A percentile compares a stretch with the other conserved stretches of the same genome.
Evolutionary conservation across 768 basidiomycete genomes (phyloP).

Genomic region (Lenzites betulinus): DNA sequence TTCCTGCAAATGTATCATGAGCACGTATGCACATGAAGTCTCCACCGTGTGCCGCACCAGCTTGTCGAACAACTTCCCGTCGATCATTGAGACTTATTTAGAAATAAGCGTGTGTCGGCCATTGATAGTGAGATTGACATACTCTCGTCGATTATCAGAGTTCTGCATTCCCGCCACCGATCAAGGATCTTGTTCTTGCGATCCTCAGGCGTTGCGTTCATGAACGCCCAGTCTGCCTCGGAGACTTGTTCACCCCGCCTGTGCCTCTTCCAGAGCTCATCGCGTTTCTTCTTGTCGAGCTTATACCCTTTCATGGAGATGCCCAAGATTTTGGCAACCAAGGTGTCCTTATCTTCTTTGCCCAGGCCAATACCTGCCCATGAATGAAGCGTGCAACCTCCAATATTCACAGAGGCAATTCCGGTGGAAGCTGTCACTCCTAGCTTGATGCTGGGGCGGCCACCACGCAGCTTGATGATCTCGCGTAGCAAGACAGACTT

Average conservation of each 20-base stretch:
- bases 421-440: conserved; percentile 82
- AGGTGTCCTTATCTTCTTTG: conserved; percentile 49
- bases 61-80: conserved; percentile 79
- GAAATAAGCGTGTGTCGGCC: too few relatives aligned
- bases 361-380: conserved; percentile 84
- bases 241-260: neutral
- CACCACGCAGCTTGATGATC: conserved; percentile 58
- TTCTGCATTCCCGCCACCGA: conserved; percentile 63
- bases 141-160: conserved; percentile 89
- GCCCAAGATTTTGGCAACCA: conserved; percentile 56
- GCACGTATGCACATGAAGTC: conserved; percentile 6
- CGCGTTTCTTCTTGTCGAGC: conserved; percentile 2
- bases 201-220: neutral
- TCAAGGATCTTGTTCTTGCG: conserved; percentile 37
- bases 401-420: conserved; percentile 82
- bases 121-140: neutral
- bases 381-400: conserved; percentile 74
- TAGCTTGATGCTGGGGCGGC: conserved; percentile 40
- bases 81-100: conserved; percentile 68
- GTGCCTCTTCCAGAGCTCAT: neutral
- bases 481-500: conserved; percentile 81
- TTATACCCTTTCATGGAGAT: conserved; percentile 31
- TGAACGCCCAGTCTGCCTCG: neutral
- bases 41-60: conserved; percentile 46
- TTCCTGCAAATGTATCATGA: conserved; percentile 42